Percentiles rank a stretch among this genome's conserved stretches.
Conservation (phyloP, 2,329 filamentous ascomycete species). For the Diplodia corticola region DNA sequence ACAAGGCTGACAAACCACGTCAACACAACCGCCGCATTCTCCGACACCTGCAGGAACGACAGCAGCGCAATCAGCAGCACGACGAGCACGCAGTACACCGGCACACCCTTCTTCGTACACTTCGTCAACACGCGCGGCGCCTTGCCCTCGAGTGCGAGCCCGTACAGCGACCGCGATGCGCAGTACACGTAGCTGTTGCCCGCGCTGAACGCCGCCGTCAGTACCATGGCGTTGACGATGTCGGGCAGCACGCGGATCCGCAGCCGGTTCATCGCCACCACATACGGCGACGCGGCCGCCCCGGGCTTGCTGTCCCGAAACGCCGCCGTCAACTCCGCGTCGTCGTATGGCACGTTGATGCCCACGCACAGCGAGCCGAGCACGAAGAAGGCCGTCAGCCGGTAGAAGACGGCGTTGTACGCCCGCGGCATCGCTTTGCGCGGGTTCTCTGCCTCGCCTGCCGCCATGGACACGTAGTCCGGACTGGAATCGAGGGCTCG, state of each 20-base stretch:
- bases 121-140: slow-evolving; percentile 46
- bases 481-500: slow-evolving; percentile 37
- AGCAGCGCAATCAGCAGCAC: slow-evolving; percentile 60
- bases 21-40: slow-evolving; percentile 62
- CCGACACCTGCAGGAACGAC: slow-evolving; percentile 68
- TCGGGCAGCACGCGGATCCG: slow-evolving; percentile 49
- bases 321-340: slow-evolving; percentile 60
- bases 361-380: slow-evolving; percentile 73
- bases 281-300: slow-evolving; percentile 62
- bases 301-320: slow-evolving; percentile 61
- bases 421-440: slow-evolving; percentile 71
- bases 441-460: slow-evolving; percentile 73
- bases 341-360: slow-evolving; percentile 66
- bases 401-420: slow-evolving; percentile 73
- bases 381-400: slow-evolving; percentile 68
- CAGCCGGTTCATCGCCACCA: slow-evolving; percentile 48
- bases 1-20: slow-evolving; percentile 44
- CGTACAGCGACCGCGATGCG: slow-evolving; percentile 68
- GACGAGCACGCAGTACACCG: slow-evolving; percentile 46
- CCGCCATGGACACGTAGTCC: slow-evolving; percentile 76
- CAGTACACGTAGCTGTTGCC: slow-evolving; percentile 76
- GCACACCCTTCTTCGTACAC: slow-evolving; percentile 47
- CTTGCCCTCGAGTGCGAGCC: slow-evolving; percentile 55
- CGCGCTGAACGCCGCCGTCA: slow-evolving; percentile 76
- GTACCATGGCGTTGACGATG: slow-evolving; percentile 75